Evolutionary conservation across 192 early-diverging fungal genomes (phyloP), one percentile per base, ranked within the genome.

Genomic region (Gonapodya prolifera): DNA sequence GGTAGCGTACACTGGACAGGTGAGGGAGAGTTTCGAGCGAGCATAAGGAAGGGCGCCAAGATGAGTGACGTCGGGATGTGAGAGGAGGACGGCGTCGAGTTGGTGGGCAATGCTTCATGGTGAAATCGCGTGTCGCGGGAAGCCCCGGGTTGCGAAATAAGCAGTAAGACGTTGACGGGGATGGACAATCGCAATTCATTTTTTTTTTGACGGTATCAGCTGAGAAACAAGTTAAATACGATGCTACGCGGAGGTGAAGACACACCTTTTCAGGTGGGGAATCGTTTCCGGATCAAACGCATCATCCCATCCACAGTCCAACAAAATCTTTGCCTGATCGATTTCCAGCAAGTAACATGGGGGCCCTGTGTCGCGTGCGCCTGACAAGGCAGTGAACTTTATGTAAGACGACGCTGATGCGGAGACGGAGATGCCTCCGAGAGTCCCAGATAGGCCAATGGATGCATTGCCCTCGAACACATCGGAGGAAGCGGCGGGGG

Each of bases 221-320:
- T n/a, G n/a, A n/a, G n/a, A n/a, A n/a, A n/a, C n/a, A n/a, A n/a
- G n/a, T n/a, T n/a, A n/a, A n/a, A n/a, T n/a, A n/a, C n/a, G n/a
- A n/a, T n/a, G n/a, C n/a, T n/a, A n/a, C n/a, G n/a, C 45, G 8
- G 45, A 16, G 8, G 45, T 61, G 45, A 61, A 8, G 45, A 23
- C 70, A 29, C 83, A 91, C 90, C 91, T 91, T 84, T 89, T 88
- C 16, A 95, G 86, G 36, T 83, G 82, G 35, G 78, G 80, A 29
- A 96, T 82, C 33, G 88, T 88, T 29, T 93, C 90, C 28, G 86
- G 84, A 70, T 95, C 85, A 78, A 96, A 93, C 35, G 80, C 81
- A 80, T 92, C 92, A 70, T 88, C 89, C 91, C 92, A 95, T 28
- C 96, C 97, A 86, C 97, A 99, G 83, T 99, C 97, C 28, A 99